These are phyloP conservation scores for Panicum miliaceum DNA, from an alignment of 176 grass and related monocot genomes.

Conservation along the genomic window DNA sequence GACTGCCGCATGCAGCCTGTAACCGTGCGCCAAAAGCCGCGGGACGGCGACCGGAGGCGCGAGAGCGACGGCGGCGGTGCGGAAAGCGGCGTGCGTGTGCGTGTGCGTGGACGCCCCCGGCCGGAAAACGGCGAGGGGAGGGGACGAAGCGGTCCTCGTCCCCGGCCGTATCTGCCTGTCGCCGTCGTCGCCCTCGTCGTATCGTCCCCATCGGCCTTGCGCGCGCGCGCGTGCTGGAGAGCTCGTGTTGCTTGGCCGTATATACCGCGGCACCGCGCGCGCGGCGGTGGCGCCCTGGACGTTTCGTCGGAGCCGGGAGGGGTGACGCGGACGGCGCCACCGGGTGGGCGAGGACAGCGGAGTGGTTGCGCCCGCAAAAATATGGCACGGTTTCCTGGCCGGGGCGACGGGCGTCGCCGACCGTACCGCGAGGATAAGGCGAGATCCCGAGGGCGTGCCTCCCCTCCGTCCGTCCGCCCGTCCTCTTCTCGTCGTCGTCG, in stretches of 20 bases:
- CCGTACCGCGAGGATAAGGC: slow-evolving; percentile 37
- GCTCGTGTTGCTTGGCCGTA: neutral
- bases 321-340: slow-evolving; percentile 29
- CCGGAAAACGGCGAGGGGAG: neutral
- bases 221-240: neutral
- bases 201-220: neutral
- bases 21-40: neutral
- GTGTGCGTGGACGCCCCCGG: neutral
- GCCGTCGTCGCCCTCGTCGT: neutral
- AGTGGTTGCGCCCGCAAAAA: slow-evolving; percentile 44
- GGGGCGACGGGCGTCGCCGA: neutral
- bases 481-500: too few relatives aligned
- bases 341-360: slow-evolving; percentile 9
- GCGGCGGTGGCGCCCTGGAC: slow-evolving; percentile 28
- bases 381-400: slow-evolving; percentile 28
- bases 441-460: slow-evolving; percentile 37
- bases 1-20: neutral
- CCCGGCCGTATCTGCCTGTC: slow-evolving; percentile 28
- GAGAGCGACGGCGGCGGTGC: slow-evolving; percentile 13
- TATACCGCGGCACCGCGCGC: too few relatives aligned
- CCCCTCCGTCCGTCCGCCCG: neutral
- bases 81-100: slow-evolving; percentile 30
- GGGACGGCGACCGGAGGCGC: neutral
- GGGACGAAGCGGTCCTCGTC: neutral
- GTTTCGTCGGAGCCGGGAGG: slow-evolving; percentile 10